Percentiles rank a stretch among this genome's conserved stretches.
phyloP scores from a whole-genome alignment of 1,284 basidiomycete species.

The Pisolithus thermaeus region DNA sequence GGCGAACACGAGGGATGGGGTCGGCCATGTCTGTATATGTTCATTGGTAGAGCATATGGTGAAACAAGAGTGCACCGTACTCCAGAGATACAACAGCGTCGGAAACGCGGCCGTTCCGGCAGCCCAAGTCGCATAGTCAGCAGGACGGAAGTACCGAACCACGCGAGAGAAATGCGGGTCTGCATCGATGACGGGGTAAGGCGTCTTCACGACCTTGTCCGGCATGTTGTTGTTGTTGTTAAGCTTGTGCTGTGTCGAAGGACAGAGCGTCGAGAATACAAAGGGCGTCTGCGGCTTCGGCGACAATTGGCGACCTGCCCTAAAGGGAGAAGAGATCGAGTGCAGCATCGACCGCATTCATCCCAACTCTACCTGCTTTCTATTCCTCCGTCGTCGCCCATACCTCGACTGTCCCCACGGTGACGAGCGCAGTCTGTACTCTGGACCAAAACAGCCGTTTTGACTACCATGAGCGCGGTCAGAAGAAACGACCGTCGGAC shows the following conservation, averaged over 20 bases:
- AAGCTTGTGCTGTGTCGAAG: not conserved
- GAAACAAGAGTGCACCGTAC: conserved; percentile 36
- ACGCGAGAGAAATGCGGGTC: conserved; percentile 92
- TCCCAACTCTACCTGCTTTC: conserved; percentile 4
- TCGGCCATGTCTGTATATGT: conserved; percentile 41
- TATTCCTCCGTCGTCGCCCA: conserved; percentile 6
- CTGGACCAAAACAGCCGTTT: not conserved
- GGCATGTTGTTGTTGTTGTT: conserved; percentile 44
- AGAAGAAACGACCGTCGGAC: conserved; percentile 39
- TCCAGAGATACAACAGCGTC: conserved; percentile 67
- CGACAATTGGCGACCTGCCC: conserved; percentile 22
- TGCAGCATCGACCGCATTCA: conserved; percentile 11
- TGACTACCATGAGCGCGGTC: conserved; percentile 42
- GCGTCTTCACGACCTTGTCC: conserved; percentile 62
- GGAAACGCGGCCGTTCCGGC: conserved; percentile 79
- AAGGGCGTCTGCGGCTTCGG: not conserved
- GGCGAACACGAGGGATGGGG: conserved; percentile 29
- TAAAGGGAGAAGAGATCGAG: conserved; percentile 18
- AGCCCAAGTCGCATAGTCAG: conserved; percentile 86
- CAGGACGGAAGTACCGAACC: conserved; percentile 82
- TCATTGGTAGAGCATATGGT: conserved; percentile 5
- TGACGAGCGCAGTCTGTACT: conserved; percentile 8
- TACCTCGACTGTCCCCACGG: not conserved
- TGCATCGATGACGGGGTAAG: conserved; percentile 83
- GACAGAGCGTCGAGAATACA: not conserved